Percentiles rank a stretch among this genome's conserved stretches.
phyloP scores from a whole-genome alignment of 169 alveolate species.

The Prorocentrum cordatum region DNA sequence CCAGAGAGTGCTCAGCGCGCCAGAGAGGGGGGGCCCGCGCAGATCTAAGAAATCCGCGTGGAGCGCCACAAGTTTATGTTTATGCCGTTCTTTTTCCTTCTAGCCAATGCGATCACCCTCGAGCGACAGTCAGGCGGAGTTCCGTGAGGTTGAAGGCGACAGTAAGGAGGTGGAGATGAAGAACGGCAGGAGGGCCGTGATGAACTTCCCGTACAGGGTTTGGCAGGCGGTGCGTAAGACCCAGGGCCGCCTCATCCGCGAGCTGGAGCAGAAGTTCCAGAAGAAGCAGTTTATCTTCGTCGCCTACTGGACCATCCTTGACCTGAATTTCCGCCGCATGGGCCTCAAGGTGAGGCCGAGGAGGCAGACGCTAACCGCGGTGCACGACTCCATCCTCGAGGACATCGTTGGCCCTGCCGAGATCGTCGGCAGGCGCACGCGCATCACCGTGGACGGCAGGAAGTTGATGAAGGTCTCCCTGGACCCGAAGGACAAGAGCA shows the following conservation, averaged over 20 bases:
- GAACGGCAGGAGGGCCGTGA: no score
- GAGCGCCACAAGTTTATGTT: no score
- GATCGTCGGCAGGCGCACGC: conserved; percentile 86
- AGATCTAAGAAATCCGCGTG: no score
- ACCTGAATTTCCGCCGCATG: conserved; percentile 78
- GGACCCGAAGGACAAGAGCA: conserved; percentile 12
- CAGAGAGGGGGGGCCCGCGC: no score
- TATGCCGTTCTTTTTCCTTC: no score
- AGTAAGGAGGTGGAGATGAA: no score
- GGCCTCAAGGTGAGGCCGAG: conserved; percentile 85
- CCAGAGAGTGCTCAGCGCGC: no score
- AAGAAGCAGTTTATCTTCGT: conserved; percentile 86
- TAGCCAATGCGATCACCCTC: no score
- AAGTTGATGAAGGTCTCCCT: conserved; percentile 83
- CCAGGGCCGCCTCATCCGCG: conserved; percentile 76
- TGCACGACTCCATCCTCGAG: conserved; percentile 91
- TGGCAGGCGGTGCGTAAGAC: neutral
- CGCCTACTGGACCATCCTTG: conserved; percentile 84
- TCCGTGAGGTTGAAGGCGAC: no score
- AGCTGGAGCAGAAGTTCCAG: conserved; percentile 86
- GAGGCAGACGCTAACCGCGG: conserved; percentile 90
- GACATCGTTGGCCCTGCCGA: conserved; percentile 92
- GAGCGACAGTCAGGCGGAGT: no score
- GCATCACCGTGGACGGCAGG: conserved; percentile 90
- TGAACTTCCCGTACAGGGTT: neutral